phyloP scores from a whole-genome alignment of 495 filamentous ascomycete species.

The Sporormia fimetaria region DNA sequence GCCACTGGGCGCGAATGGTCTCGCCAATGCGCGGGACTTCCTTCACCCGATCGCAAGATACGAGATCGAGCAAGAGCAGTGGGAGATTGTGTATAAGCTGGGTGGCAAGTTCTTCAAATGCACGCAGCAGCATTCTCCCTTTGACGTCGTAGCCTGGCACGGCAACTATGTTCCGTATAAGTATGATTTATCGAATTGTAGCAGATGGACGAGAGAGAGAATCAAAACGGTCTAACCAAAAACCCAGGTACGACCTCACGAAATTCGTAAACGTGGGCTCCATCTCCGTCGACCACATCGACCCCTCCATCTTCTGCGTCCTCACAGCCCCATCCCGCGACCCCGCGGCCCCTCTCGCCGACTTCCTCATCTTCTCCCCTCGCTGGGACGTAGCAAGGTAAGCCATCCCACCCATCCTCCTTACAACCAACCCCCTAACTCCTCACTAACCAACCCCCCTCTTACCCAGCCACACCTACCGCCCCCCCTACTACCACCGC shows the following conservation, averaged over 20 bases:
- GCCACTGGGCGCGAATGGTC: slow-evolving; percentile 40
- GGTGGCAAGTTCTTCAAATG: slow-evolving; percentile 41
- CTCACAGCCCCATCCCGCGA: slow-evolving; percentile 40
- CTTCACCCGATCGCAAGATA: slow-evolving; percentile 37
- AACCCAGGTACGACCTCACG: slow-evolving; percentile 40
- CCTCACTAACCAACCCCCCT: too few species aligned
- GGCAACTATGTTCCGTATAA: slow-evolving; percentile 38
- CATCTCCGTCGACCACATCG: slow-evolving; percentile 42
- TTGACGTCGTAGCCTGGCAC: slow-evolving; percentile 45
- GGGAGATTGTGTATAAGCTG: slow-evolving; percentile 42
- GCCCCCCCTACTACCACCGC: slow-evolving; percentile 42
- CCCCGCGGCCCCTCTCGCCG: slow-evolving; percentile 36
- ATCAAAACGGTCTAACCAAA: too few species aligned
- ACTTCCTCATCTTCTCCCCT: slow-evolving; percentile 41
- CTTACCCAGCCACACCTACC: slow-evolving; percentile 42
- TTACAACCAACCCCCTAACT: too few species aligned
- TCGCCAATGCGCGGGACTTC: slow-evolving; percentile 43
- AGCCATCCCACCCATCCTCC: background rate
- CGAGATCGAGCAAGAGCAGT: slow-evolving; percentile 34
- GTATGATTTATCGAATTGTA: too few species aligned
- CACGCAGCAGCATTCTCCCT: slow-evolving; percentile 41
- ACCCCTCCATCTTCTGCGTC: slow-evolving; percentile 43
- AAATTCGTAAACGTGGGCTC: slow-evolving; percentile 43
- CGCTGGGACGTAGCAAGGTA: slow-evolving; percentile 38
- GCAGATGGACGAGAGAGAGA: too few species aligned